phyloP scores from a whole-genome alignment of 1,139 yeast species.

The Hyphopichia burtonii region DNA sequence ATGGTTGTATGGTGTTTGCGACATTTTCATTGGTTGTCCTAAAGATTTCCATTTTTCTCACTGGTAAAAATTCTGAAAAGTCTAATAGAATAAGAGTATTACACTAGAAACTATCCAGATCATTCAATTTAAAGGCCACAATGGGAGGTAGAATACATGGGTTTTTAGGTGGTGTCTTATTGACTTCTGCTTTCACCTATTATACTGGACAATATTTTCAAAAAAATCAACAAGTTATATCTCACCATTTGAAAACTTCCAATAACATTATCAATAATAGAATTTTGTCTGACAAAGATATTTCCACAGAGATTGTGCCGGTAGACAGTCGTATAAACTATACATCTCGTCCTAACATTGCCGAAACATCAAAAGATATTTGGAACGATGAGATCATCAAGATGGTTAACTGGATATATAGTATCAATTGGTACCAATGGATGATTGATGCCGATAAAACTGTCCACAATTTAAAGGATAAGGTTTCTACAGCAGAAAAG shows the following conservation, averaged over 20 bases:
- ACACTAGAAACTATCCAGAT: background rate
- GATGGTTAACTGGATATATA: constrained; percentile 64
- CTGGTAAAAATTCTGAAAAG: no score
- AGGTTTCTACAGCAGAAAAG: constrained; percentile 25
- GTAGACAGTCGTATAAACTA: constrained; percentile 37
- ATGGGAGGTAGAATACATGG: constrained; percentile 74
- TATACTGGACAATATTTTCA: constrained; percentile 61
- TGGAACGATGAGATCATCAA: constrained; percentile 79
- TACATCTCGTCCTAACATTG: constrained; percentile 26
- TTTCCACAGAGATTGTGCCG: constrained; percentile 36
- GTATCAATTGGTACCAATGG: constrained; percentile 50
- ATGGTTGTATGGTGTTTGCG: background rate
- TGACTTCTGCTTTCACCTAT: constrained; percentile 65
- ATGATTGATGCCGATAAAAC: constrained; percentile 40
- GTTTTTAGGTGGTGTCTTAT: constrained; percentile 63
- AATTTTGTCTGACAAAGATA: constrained; percentile 40
- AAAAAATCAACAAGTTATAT: constrained; percentile 45
- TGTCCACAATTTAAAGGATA: constrained; percentile 29
- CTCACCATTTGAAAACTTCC: constrained; percentile 49
- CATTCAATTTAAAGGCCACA: background rate
- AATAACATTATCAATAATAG: constrained; percentile 50
- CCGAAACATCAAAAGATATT: constrained; percentile 71
- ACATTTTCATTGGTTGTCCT: background rate
- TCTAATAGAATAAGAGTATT: no score
- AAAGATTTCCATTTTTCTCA: background rate